phyloP scores from a whole-genome alignment of 495 filamentous ascomycete species.

The Podospora pseudopauciseta region DNA sequence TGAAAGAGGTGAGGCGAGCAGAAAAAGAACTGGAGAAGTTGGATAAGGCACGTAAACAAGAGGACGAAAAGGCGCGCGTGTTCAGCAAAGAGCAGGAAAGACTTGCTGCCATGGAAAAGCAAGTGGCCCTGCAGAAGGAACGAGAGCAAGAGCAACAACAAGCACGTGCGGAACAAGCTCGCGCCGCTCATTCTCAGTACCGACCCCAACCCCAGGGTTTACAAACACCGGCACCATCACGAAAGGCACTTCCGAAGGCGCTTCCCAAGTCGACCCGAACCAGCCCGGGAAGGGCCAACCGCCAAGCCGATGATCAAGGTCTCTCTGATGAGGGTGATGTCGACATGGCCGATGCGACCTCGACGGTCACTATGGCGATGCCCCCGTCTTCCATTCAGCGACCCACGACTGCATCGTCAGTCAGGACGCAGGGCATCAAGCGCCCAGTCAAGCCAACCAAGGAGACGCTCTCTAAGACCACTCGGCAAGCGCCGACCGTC shows the following conservation, averaged over 20 bases:
- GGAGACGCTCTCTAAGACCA: slow-evolving; percentile 59
- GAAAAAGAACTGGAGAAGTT: slow-evolving; percentile 56
- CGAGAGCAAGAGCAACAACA: slow-evolving; percentile 39
- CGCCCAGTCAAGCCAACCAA: slow-evolving; percentile 69
- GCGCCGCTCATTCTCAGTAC: slow-evolving; percentile 9
- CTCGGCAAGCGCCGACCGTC: slow-evolving; percentile 70
- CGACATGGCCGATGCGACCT: slow-evolving; percentile 51
- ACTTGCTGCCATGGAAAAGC: slow-evolving; percentile 48
- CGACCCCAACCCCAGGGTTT: slow-evolving; percentile 19
- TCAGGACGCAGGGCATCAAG: slow-evolving; percentile 47
- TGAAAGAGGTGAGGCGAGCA: slow-evolving; percentile 52
- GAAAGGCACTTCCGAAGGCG: slow-evolving; percentile 28
- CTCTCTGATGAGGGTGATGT: slow-evolving; percentile 42
- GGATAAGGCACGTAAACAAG: slow-evolving; percentile 52
- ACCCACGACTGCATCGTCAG: slow-evolving; percentile 44
- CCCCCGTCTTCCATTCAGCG: slow-evolving; percentile 57
- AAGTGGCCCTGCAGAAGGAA: slow-evolving; percentile 42
- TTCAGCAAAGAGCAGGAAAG: slow-evolving; percentile 60
- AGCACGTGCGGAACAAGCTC: slow-evolving; percentile 6
- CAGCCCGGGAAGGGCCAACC: slow-evolving; percentile 51
- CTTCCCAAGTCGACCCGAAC: slow-evolving; percentile 42
- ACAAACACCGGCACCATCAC: slow-evolving; percentile 25
- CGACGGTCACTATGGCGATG: slow-evolving; percentile 43
- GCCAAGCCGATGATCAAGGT: slow-evolving; percentile 42
- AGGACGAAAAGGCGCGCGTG: slow-evolving; percentile 59